Base-by-base conservation (phyloP, 495 filamentous ascomycete genomes). In the Talaromyces adpressus region DNA sequence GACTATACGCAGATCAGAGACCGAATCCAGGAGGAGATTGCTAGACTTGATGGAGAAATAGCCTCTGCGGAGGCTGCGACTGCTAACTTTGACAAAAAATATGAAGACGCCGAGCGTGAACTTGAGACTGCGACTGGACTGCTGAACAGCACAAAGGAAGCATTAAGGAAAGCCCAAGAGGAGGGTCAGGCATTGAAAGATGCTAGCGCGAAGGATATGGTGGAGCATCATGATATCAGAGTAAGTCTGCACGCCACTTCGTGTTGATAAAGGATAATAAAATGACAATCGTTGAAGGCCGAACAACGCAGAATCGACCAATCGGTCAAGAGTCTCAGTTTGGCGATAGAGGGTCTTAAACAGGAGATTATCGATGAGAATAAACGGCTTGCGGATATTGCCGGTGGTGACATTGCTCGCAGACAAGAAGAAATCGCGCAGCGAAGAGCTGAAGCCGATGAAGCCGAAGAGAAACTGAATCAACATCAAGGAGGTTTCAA, bases 111-210 rank as follows among this genome's bases (percentile, higher is more conserved):
- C 27, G 74, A 87, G 47, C 66, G 73, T 12, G 76, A 79, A 41
- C 64, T 63, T 16, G 84, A 85, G 66, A 79, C 83, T 36, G 79
- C 83, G 4, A 81, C 81, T 62, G 83, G 84, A 52, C 82, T 81
- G 59, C 69, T 86, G 23, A 75, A 80, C 18, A 72, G 78, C 58
- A 83, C 85, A 11, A 80, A 84, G 53, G 67, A 72, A 20, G 74
- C 72, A 41, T 70, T 87, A 2, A 79, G 79, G 57, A 76, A 78
- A 16, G 68, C 78, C 8, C 59, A 75, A 51, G 75, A 74, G 41
- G 77, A 78, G 56, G 80, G 74, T 53, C 67, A 70, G 27, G 70
- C 72, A 30, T 68, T 79, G 34, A 77, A 83, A 64, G 66, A 70
- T 27, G 73, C 66, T 23, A 64, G 71, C 51, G 74, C 81, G 30